Base-by-base conservation (phyloP, 768 basidiomycete species). In the Panellus pusillus region DNA sequence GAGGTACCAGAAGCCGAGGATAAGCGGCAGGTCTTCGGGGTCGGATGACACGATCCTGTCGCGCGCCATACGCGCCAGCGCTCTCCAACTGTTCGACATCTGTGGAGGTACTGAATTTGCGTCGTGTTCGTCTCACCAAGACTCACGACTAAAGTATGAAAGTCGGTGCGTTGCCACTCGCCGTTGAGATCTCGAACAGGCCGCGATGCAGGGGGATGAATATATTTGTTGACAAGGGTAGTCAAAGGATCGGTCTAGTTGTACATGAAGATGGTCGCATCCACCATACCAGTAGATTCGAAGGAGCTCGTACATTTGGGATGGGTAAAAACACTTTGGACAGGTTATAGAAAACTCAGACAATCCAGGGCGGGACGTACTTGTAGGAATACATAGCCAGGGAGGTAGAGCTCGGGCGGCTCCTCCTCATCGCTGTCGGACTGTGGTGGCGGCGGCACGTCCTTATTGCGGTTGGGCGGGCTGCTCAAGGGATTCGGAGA, bases 41-140 rank as follows among this genome's bases (percentile, higher is more conserved):
- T 87, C 78, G 45, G 87, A 74, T 15, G 77, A 74, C 18, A 92
- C 83, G 49, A 93, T 80, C 29, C 83, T 76, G 66, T 93, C 91
- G 64, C 87, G 79, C 31, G 91, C 89, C 87, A 91, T 90, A 58
- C 74, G 79, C n/a, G 91, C 91, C 50, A 93, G 64, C 1, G 91
- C 82, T 48, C 91, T 78, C 91, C 91, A 93, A 65, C 86, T 90
- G 62, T 93, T 93, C 37, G 87, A 84, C 86, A 91, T 91, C 91
- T 93, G 55, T 61, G 52, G 57, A 37, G 50, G 51, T 53, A 60
- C 54, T 46, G 15, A 47, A 41, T 42, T 38, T 36, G 15, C 18
- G 41, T 17, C 42, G 13, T 35, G 9, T 48, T 48, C 32, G 20
- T 45, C 60, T 55, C 56, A 50, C 56, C 52, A 44, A 51, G 49